Evolutionary conservation across 805 yeast species (phyloP), one percentile per base, ranked within the genome.

Genomic region (Saccharomycopsis babjevae): DNA sequence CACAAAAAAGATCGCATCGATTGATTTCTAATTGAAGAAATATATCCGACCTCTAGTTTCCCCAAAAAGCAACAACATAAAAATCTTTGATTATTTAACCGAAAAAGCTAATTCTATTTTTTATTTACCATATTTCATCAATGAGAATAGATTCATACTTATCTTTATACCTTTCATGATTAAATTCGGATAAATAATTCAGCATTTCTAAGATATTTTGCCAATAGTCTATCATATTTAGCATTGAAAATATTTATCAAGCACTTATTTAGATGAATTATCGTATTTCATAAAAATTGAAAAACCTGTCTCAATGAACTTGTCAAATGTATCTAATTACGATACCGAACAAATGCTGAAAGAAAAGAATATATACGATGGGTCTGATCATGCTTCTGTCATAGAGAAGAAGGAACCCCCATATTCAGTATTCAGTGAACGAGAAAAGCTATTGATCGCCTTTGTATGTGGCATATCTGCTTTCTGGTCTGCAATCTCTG

Each of bases 401-500:
- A 5, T 22, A 13, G 52, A 46, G 28, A 46, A 15, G 32, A n/a
- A 20, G 32, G 64, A 57, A 30, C 38, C 38, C 16, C 62, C 64
- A 10, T 57, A 60, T 36, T 22, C 64, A 16, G 59, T 62, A 36
- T 62, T 59, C 57, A 62, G 18, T 34, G 22, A 22, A 4, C 20
- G 30, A 7, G 61, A 62, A 40, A 56, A 52, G 54, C 46, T 40
- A 32, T n/a, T 57, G 42, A 59, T 62, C 22, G 62, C 64, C 7
- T 30, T 50, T 10, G 25, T 60, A 2, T 60, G 62, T 57, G 64
- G 64, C 11, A 59, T 69, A 66, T 60, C 57, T 57, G 59, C 89
- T 0, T 72, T 83, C 50, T 84, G 86, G 76, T 88, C 96, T 1
- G 76, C 94, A 0, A 74, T 88, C 2, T 83, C 92, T 0, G 81